phyloP scores from a whole-genome alignment of 441 rosid genomes.

The Mallotus japonicus region DNA sequence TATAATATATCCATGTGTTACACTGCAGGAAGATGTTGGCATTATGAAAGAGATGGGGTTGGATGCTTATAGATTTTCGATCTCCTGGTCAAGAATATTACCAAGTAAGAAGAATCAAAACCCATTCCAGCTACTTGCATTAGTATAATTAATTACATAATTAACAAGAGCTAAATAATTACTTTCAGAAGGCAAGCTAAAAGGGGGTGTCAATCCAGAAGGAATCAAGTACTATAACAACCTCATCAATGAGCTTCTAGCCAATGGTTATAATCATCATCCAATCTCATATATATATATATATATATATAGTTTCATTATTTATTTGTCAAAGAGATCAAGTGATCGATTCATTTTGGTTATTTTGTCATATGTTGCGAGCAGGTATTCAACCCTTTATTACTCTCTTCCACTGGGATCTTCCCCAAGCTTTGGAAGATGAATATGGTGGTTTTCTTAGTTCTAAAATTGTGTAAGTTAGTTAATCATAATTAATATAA shows the following conservation, averaged over 20 bases:
- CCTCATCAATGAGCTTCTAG: constrained; percentile 58
- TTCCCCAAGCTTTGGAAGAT: constrained; percentile 32
- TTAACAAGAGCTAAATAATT: background rate
- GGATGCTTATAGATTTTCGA: constrained; percentile 71
- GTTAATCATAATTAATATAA: too few relatives aligned
- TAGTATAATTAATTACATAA: too few relatives aligned
- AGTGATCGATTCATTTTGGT: background rate
- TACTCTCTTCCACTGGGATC: constrained; percentile 39
- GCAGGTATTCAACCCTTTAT: constrained; percentile 29
- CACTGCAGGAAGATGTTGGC: constrained; percentile 40
- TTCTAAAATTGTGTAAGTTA: constrained; percentile 34
- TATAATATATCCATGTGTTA: background rate
- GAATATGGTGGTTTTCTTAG: constrained; percentile 33
- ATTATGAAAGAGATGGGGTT: constrained; percentile 53
- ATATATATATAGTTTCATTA: background rate
- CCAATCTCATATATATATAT: background rate
- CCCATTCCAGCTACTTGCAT: background rate
- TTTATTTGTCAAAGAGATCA: background rate
- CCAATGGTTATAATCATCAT: constrained; percentile 35
- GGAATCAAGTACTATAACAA: constrained; percentile 32
- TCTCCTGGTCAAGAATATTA: constrained; percentile 73
- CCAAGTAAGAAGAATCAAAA: constrained; percentile 25
- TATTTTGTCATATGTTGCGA: background rate
- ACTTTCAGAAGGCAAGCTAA: constrained; percentile 45
- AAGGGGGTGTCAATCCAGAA: constrained; percentile 53